Conservation (phyloP, 1,284 basidiomycete species). For the Blastosporella zonata region DNA sequence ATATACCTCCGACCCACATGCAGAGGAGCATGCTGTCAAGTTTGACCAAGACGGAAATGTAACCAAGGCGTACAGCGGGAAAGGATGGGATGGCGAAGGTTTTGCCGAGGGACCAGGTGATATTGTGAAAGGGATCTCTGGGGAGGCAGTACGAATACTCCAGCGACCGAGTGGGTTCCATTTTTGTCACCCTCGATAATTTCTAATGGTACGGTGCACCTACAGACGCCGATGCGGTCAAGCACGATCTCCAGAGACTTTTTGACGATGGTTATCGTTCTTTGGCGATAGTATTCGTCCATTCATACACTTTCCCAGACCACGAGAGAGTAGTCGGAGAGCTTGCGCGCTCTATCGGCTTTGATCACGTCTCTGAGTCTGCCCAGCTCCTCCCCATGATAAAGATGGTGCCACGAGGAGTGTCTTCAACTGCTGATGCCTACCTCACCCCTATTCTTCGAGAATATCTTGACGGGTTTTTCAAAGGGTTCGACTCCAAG, state of each 20-base stretch:
- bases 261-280: constrained; percentile 80
- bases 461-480: constrained; percentile 91
- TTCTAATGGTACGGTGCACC: neutral
- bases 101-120: constrained; percentile 74
- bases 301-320: constrained; percentile 89
- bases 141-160: constrained; percentile 89
- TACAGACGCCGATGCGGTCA: constrained; percentile 50
- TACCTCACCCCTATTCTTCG: constrained; percentile 91
- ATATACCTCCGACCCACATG: constrained; percentile 85
- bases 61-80: constrained; percentile 67
- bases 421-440: constrained; percentile 92
- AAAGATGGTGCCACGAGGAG: constrained; percentile 91
- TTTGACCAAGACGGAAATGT: constrained; percentile 74
- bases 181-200: neutral
- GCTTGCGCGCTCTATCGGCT: constrained; percentile 78
- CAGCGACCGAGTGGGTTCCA: constrained; percentile 60
- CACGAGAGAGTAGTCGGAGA: constrained; percentile 76
- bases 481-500: constrained; percentile 80
- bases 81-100: constrained; percentile 65
- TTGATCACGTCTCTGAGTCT: constrained; percentile 86
- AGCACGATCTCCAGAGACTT: constrained; percentile 61
- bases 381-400: constrained; percentile 92
- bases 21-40: constrained; percentile 70
- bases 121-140: constrained; percentile 81
- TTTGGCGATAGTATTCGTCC: constrained; percentile 83